A percentile compares a stretch with the other conserved stretches of the same genome.
Evolutionary conservation across 345 rosid species (phyloP).

Genomic region (Leavenworthia alabamica): DNA sequence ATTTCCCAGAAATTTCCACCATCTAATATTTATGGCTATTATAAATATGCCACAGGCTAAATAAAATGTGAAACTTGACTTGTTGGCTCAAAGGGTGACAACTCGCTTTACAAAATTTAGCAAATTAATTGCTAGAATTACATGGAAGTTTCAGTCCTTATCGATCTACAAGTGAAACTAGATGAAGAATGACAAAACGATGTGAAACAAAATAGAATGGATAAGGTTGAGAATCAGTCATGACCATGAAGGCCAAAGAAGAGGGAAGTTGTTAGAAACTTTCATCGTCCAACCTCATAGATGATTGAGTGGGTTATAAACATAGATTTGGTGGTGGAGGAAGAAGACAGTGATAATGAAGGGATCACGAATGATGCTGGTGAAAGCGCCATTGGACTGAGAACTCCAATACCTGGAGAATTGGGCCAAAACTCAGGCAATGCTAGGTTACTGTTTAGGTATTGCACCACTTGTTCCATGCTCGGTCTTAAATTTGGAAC

Average conservation of each 20-base stretch:
- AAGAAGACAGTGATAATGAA: slow-evolving; percentile 10
- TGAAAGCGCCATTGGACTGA: slow-evolving; percentile 8
- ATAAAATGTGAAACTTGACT: neutral
- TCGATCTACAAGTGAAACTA: neutral
- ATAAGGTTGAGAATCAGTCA: neutral
- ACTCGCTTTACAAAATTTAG: neutral
- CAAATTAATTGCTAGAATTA: neutral
- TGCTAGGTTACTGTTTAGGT: slow-evolving; percentile 26
- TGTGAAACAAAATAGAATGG: neutral
- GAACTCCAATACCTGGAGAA: slow-evolving; percentile 29
- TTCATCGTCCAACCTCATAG: slow-evolving; percentile 31
- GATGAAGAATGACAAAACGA: slow-evolving; percentile 8
- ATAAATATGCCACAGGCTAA: neutral
- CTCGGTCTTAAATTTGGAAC: slow-evolving; percentile 35
- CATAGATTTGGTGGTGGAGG: slow-evolving; percentile 24
- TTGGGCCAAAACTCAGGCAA: slow-evolving; percentile 30
- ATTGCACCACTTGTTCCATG: slow-evolving; percentile 38
- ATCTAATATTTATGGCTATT: neutral
- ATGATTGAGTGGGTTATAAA: slow-evolving; percentile 27
- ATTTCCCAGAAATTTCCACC: neutral
- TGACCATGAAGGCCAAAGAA: neutral
- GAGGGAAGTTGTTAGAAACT: neutral
- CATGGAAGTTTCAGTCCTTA: neutral
- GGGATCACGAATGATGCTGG: neutral
- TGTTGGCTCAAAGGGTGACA: neutral